Conservation (phyloP, 1,284 basidiomycete genomes). For the Cystobasidiaceae sp. region DNA sequence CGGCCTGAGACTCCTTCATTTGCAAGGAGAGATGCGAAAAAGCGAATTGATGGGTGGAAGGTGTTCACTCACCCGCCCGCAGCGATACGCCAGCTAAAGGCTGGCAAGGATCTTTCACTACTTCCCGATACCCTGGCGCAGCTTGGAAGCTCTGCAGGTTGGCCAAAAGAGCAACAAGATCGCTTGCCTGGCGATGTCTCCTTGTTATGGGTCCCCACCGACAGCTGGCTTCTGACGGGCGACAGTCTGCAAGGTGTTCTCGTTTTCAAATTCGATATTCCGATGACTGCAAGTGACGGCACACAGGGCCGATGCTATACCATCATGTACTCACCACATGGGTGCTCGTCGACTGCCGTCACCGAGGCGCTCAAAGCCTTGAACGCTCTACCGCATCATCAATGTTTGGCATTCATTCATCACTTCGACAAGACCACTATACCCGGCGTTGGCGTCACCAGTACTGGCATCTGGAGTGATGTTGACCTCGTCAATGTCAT, state of each 20-base stretch:
- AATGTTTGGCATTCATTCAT: slow-evolving; percentile 19
- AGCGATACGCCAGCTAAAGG: not conserved
- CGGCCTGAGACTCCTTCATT: slow-evolving; percentile 10
- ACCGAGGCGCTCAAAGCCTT: not conserved
- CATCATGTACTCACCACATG: slow-evolving; percentile 23
- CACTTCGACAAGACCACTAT: slow-evolving; percentile 14
- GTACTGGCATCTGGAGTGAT: not conserved
- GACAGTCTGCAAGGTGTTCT: slow-evolving; percentile 12
- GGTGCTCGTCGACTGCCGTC: not conserved
- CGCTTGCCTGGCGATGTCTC: not conserved
- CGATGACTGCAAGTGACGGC: not conserved
- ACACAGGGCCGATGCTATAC: not conserved
- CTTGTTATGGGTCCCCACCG: slow-evolving; percentile 17
- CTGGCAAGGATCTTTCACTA: not conserved
- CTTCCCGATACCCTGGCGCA: slow-evolving; percentile 7
- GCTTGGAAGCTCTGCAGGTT: not conserved
- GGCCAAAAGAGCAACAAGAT: not conserved
- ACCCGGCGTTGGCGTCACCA: not conserved
- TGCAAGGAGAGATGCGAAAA: slow-evolving; percentile 12
- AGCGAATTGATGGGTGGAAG: slow-evolving; percentile 26
- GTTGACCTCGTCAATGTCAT: not conserved
- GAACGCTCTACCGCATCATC: not conserved
- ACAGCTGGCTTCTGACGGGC: slow-evolving; percentile 17
- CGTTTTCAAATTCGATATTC: slow-evolving; percentile 10
- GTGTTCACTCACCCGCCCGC: slow-evolving; percentile 13